Base-by-base conservation (phyloP, 2,329 filamentous ascomycete genomes). In the Drechslerella dactyloides region DNA sequence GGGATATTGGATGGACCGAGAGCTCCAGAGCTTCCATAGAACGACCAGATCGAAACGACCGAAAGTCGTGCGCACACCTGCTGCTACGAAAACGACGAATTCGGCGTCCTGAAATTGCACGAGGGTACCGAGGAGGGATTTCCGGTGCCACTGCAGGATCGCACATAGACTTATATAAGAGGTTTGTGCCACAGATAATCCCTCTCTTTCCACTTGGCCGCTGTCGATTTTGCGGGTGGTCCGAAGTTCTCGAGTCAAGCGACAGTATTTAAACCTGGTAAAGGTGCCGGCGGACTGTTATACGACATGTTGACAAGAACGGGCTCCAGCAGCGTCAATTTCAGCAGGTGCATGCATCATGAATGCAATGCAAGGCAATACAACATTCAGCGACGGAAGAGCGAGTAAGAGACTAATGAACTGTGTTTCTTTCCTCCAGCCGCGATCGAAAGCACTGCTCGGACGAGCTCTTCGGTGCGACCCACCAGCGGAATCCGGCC, bases 1-100 rank as follows among this genome's bases (percentile, higher is more conserved):
- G 33, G 24, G 48, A 65, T 33, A 65, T 57, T 65, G 64, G 68
- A 44, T 65, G 68, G 60, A 72, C 44, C 56, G 51, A 64, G 60
- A 40, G 56, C 50, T 65, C 40, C 54, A 50, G 54, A 72, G n/a
- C 24, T 52, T 61, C 30, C 60, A 37, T 15, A 27, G 15, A 54
- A 37, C 60, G 13, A 63, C 21, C n/a, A 33, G 11, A 64, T 72
- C 60, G 55, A 72, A 40, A 33, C 55, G 19, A 52, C 15, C 60
- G 40, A 65, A 35, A 50, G 24, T 15, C 30, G 56, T 30, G 27
- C n/a, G 24, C 13, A 59, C 54, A 33, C 44, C 10, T 42, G 56
- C 40, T 23, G 15, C 48, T 15, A 56, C 60, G 46, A 52, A 21
- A 40, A 60, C 10, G 50, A 65, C 68, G 54, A 40, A 72, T 61